phyloP scores from a whole-genome alignment of 768 basidiomycete species.

The Serendipita indica region DNA sequence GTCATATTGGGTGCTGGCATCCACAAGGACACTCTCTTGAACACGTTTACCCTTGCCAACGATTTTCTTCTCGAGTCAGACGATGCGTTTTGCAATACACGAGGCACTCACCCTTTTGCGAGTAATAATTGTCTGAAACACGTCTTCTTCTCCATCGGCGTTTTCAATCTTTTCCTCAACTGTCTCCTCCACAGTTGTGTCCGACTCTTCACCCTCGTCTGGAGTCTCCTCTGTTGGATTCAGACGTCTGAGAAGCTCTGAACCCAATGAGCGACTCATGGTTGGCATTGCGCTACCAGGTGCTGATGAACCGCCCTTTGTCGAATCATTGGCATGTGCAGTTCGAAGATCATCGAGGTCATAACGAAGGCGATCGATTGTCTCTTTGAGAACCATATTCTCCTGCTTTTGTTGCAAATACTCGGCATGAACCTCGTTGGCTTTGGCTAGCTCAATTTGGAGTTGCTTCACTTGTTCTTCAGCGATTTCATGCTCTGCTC shows the following conservation, averaged over 20 bases:
- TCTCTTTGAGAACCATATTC: slow-evolving; percentile 85
- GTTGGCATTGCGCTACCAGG: slow-evolving; percentile 35
- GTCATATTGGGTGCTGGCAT: slow-evolving; percentile 14
- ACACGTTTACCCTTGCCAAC: slow-evolving; percentile 39
- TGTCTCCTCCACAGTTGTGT: slow-evolving; percentile 22
- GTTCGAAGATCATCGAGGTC: slow-evolving; percentile 86
- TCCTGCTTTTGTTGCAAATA: slow-evolving; percentile 91
- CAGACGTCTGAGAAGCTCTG: slow-evolving; percentile 21
- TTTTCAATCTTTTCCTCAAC: slow-evolving; percentile 31
- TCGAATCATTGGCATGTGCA: slow-evolving; percentile 25
- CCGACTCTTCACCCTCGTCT: slow-evolving; percentile 28
- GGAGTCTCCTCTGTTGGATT: slow-evolving; percentile 27
- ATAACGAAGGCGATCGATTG: slow-evolving; percentile 85
- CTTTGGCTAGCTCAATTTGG: slow-evolving; percentile 54
- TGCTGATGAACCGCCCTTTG: slow-evolving; percentile 20
- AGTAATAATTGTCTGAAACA: slow-evolving; percentile 81
- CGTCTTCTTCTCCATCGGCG: slow-evolving; percentile 49
- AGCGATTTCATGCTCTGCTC: slow-evolving; percentile 49
- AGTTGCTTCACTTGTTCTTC: slow-evolving; percentile 57
- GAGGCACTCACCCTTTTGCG: slow-evolving; percentile 42
- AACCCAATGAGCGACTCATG: slow-evolving; percentile 15
- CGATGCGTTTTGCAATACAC: slow-evolving; percentile 10
- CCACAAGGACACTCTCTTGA: slow-evolving; percentile 22
- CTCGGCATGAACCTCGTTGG: slow-evolving; percentile 54
- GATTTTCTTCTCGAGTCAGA: slow-evolving; percentile 38